These are phyloP conservation scores for Neonectria sp. DNA, from an alignment of 2,329 filamentous ascomycete genomes.

Conservation along the genomic window DNA sequence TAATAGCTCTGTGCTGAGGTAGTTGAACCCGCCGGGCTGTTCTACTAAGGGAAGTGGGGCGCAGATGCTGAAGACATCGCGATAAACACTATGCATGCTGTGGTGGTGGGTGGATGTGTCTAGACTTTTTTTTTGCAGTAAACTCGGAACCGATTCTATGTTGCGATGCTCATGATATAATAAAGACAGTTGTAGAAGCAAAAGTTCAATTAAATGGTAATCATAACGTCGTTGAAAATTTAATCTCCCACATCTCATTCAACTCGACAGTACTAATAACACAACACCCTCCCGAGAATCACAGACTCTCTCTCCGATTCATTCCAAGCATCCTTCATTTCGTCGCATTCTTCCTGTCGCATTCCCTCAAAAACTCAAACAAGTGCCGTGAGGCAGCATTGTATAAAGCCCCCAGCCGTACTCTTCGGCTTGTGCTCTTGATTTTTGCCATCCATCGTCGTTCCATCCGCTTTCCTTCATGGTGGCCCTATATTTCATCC, in stretches of 20 bases:
- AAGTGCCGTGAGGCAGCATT: conserved; percentile 66
- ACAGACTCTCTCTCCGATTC: conserved; percentile 34
- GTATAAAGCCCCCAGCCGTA: conserved; percentile 52
- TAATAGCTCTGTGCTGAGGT: not conserved
- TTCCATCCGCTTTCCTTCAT: conserved; percentile 20
- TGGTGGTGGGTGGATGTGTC: not conserved
- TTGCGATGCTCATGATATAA: not conserved
- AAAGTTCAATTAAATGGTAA: conserved; percentile 3
- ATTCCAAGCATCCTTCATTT: conserved; percentile 18
- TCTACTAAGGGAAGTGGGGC: not conserved
- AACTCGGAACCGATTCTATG: not conserved
- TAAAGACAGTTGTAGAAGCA: not conserved
- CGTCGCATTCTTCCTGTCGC: conserved; percentile 3
- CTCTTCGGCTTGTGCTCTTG: conserved; percentile 29
- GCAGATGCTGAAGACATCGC: not conserved
- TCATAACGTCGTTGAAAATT: conserved; percentile 23
- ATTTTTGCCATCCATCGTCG: conserved; percentile 39
- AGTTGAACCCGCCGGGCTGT: conserved; percentile 16
- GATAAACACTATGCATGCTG: not conserved
- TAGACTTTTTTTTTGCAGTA: no score
- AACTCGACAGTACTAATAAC: conserved; percentile 38
- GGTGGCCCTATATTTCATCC: conserved; percentile 21
- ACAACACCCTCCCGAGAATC: conserved; percentile 41
- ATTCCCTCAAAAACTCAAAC: conserved; percentile 46
- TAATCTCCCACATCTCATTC: conserved; percentile 33